These are phyloP conservation scores for Borealophlyctis nickersoniae DNA, from an alignment of 192 early-diverging fungal species.

Conservation along the genomic window DNA sequence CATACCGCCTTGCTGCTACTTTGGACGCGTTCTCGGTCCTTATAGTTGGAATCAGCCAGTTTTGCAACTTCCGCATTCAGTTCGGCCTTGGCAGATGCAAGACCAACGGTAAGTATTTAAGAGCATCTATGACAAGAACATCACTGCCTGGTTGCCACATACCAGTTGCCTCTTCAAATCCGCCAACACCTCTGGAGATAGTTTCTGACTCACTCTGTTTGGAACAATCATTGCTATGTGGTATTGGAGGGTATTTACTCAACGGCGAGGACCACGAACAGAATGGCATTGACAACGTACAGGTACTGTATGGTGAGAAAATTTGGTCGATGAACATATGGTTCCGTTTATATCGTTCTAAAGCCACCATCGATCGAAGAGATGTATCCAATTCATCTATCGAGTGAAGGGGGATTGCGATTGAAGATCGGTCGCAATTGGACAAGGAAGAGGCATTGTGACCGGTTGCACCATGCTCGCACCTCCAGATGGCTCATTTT, in stretches of 20 bases:
- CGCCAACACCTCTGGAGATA: conserved; percentile 8
- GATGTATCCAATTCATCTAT: conserved; percentile 36
- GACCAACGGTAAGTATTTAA: not conserved
- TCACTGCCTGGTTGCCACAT: conserved; percentile 16
- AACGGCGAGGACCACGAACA: not conserved
- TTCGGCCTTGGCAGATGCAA: not conserved
- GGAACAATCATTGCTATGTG: conserved; percentile 11
- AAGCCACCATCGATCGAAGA: conserved; percentile 18
- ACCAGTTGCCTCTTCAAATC: conserved; percentile 23
- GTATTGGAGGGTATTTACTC: not conserved
- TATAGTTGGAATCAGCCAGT: not conserved
- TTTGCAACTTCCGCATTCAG: conserved; percentile 8
- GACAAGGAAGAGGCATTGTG: not conserved
- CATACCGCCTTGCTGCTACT: not conserved
- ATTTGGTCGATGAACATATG: conserved; percentile 44
- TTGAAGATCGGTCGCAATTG: not conserved
- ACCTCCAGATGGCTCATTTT: conserved; percentile 19
- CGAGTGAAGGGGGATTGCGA: not conserved
- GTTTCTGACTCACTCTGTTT: conserved; percentile 7
- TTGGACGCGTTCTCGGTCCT: not conserved
- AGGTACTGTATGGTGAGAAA: conserved; percentile 32
- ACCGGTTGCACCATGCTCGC: not conserved
- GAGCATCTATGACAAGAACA: not conserved
- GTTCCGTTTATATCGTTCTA: conserved; percentile 49
- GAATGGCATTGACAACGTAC: not conserved